These are phyloP conservation scores for Trametes elegans DNA, from an alignment of 768 basidiomycete genomes.

Conservation along the genomic window DNA sequence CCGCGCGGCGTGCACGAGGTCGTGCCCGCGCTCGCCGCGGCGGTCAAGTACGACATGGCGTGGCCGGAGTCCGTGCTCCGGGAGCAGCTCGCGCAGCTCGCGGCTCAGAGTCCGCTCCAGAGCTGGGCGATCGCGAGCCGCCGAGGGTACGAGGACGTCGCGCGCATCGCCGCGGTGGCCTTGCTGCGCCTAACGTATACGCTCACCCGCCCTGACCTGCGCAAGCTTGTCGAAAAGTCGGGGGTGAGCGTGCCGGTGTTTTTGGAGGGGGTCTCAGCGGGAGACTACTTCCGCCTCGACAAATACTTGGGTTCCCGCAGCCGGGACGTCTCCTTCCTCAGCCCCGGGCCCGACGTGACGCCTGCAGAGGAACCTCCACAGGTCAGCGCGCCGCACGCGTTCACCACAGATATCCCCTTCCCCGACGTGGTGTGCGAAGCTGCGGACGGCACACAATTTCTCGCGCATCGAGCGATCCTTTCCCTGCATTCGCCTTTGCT, in stretches of 20 bases:
- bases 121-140: slow-evolving; percentile 10
- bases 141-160: background rate
- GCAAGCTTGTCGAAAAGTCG: too few species aligned
- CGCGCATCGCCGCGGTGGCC: background rate
- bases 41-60: slow-evolving; percentile 20
- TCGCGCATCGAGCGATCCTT: slow-evolving; percentile 49
- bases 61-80: background rate
- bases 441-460: slow-evolving; percentile 46
- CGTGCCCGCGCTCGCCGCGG: slow-evolving; percentile 15
- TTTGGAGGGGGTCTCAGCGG: background rate
- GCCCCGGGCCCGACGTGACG: background rate
- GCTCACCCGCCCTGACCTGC: background rate
- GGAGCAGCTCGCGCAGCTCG: background rate
- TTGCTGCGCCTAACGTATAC: background rate
- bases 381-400: background rate
- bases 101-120: background rate
- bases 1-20: background rate
- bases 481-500: slow-evolving; percentile 58
- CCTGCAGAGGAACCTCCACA: background rate
- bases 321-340: background rate
- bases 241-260: background rate
- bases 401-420: background rate
- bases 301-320: background rate
- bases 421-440: slow-evolving; percentile 51
- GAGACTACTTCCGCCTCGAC: background rate